phyloP scores from a whole-genome alignment of 2,329 filamentous ascomycete species.

The Magnaporthales sp. region DNA sequence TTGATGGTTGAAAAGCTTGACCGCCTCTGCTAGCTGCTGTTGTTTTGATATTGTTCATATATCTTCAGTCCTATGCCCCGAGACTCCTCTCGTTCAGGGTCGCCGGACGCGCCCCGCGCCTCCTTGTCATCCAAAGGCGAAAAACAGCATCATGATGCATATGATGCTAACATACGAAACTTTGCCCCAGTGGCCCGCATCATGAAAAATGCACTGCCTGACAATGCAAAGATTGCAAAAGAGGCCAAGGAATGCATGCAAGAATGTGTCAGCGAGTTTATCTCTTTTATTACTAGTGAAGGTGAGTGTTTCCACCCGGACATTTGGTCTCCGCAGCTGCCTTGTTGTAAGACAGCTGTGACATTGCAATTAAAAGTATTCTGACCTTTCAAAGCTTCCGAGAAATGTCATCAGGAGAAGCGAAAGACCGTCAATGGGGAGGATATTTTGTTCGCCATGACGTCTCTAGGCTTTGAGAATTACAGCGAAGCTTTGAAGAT shows the following conservation, averaged over 20 bases:
- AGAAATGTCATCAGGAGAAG: slow-evolving; percentile 99
- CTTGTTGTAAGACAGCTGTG: background rate
- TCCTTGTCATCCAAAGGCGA: slow-evolving; percentile 32
- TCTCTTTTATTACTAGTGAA: slow-evolving; percentile 99
- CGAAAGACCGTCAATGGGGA: slow-evolving; percentile 98
- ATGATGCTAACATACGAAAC: slow-evolving; percentile 90
- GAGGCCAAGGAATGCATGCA: slow-evolving; percentile 99
- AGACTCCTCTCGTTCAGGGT: slow-evolving; percentile 40
- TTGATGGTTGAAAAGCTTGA: background rate
- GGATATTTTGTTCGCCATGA: slow-evolving; percentile 98
- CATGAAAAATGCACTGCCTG: slow-evolving; percentile 95
- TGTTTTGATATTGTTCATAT: slow-evolving; percentile 14
- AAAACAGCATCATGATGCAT: slow-evolving; percentile 35
- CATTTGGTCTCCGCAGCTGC: background rate
- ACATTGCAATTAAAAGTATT: background rate
- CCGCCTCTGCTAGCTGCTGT: slow-evolving; percentile 15
- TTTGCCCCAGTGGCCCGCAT: slow-evolving; percentile 95
- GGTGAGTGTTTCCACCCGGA: slow-evolving; percentile 47
- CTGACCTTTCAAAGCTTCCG: slow-evolving; percentile 60
- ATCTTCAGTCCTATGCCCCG: slow-evolving; percentile 45
- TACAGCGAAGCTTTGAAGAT: slow-evolving; percentile 98
- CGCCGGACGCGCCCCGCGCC: slow-evolving; percentile 37
- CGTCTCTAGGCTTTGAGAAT: slow-evolving; percentile 96
- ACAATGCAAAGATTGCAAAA: slow-evolving; percentile 98
- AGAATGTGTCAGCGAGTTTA: slow-evolving; percentile 99